Evolutionary conservation across 2,329 filamentous ascomycete species (phyloP).

Genomic region (Colletotrichum liriopes): DNA sequence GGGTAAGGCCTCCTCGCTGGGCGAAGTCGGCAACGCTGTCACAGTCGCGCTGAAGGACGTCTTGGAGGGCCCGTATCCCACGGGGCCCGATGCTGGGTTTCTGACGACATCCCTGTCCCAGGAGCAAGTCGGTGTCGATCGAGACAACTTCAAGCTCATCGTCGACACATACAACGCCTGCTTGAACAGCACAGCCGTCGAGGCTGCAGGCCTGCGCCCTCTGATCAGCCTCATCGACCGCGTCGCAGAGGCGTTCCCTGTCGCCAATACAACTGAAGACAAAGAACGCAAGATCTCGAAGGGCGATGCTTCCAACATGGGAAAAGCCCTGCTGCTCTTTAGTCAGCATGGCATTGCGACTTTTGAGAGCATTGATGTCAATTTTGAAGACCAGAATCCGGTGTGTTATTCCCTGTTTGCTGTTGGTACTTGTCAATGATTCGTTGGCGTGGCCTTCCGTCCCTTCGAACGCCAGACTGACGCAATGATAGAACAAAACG

Average conservation of each 20-base stretch:
- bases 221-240: constrained; percentile 69
- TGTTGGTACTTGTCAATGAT: not conserved
- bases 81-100: constrained; percentile 53
- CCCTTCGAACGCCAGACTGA: constrained; percentile 61
- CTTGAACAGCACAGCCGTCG: constrained; percentile 72
- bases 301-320: constrained; percentile 24
- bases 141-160: constrained; percentile 77
- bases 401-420: constrained; percentile 28
- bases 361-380: constrained; percentile 54
- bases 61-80: constrained; percentile 70
- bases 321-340: constrained; percentile 61
- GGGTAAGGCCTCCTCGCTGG: constrained; percentile 70
- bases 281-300: constrained; percentile 46
- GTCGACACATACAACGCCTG: constrained; percentile 77
- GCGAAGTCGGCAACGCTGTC: constrained; percentile 72
- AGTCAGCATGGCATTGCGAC: constrained; percentile 60
- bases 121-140: constrained; percentile 62
- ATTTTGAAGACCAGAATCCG: constrained; percentile 61
- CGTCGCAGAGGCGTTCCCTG: constrained; percentile 30
- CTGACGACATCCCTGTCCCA: constrained; percentile 47
- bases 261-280: constrained; percentile 47
- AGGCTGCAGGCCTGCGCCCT: constrained; percentile 68
- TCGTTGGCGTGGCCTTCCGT: not conserved
- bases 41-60: constrained; percentile 73
- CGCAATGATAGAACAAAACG: constrained; percentile 70